A percentile compares a stretch with the other conserved stretches of the same genome.
phyloP scores from a whole-genome alignment of 2,329 filamentous ascomycete genomes.

The Botrytis cinerea region DNA sequence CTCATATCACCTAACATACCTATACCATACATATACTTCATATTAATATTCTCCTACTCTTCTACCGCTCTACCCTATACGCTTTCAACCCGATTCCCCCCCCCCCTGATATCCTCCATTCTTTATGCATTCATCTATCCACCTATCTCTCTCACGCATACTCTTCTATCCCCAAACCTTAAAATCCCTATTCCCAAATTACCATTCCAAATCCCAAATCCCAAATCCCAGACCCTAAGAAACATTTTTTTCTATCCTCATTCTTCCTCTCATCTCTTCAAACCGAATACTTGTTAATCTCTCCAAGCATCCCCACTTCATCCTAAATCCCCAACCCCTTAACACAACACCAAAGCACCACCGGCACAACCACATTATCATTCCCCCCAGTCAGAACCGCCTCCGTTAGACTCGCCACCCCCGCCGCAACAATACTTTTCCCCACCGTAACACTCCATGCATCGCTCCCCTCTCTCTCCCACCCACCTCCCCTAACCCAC shows the following conservation, averaged over 20 bases:
- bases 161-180: background rate
- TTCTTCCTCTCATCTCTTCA: background rate
- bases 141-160: no score
- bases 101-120: no score
- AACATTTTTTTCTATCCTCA: background rate
- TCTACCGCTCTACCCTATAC: no score
- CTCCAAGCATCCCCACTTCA: background rate
- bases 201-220: no score
- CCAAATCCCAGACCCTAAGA: background rate
- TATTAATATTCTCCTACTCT: no score
- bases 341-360: slow-evolving; percentile 89
- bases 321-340: slow-evolving; percentile 57
- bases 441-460: slow-evolving; percentile 35
- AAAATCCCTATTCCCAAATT: no score
- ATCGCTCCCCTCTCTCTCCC: slow-evolving; percentile 70
- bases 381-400: slow-evolving; percentile 95
- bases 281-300: no score
- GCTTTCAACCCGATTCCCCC: background rate
- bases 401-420: slow-evolving; percentile 85
- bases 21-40: background rate
- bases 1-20: background rate
- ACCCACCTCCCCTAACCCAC: slow-evolving; percentile 78
- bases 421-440: slow-evolving; percentile 72
- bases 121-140: no score
- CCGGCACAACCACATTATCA: slow-evolving; percentile 85